Evolutionary conservation across 805 yeast species (phyloP).

Genomic region (Teunomyces cretensis): DNA sequence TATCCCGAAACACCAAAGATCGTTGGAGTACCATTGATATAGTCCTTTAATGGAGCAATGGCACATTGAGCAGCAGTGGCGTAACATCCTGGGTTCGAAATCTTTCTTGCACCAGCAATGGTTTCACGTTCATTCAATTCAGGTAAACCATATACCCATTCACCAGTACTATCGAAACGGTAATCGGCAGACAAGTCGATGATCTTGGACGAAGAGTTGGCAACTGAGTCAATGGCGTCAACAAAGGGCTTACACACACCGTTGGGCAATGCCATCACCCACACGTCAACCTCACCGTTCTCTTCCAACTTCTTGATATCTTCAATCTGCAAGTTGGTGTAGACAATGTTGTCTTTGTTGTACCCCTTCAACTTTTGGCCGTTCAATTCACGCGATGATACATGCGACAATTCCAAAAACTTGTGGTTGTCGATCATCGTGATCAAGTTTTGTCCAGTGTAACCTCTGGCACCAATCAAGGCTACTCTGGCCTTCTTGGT

Average conservation of each 20-base stretch:
- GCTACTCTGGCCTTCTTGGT: conserved; percentile 72
- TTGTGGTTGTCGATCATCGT: conserved; percentile 86
- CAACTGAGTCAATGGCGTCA: conserved; percentile 69
- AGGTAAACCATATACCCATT: conserved; percentile 95
- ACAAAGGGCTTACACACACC: conserved; percentile 93
- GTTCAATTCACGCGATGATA: conserved; percentile 89
- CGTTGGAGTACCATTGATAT: conserved; percentile 70
- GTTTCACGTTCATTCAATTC: conserved; percentile 72
- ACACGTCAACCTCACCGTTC: conserved; percentile 78
- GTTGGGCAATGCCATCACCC: conserved; percentile 99
- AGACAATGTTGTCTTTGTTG: conserved; percentile 73
- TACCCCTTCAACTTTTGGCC: conserved; percentile 89
- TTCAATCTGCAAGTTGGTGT: conserved; percentile 83
- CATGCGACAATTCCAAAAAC: conserved; percentile 82
- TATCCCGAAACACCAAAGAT: conserved; percentile 97
- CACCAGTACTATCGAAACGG: conserved; percentile 83
- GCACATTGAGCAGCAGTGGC: conserved; percentile 97
- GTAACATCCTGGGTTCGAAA: conserved; percentile 97
- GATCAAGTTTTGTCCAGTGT: conserved; percentile 91
- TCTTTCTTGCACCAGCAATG: conserved; percentile 71
- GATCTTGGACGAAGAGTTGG: conserved; percentile 70
- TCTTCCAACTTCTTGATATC: conserved; percentile 80
- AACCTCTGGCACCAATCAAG: conserved; percentile 97
- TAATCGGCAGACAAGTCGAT: conserved; percentile 94
- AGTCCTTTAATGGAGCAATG: conserved; percentile 78